Conservation (phyloP, 1,284 basidiomycete species). For the Golubevia sp. region DNA sequence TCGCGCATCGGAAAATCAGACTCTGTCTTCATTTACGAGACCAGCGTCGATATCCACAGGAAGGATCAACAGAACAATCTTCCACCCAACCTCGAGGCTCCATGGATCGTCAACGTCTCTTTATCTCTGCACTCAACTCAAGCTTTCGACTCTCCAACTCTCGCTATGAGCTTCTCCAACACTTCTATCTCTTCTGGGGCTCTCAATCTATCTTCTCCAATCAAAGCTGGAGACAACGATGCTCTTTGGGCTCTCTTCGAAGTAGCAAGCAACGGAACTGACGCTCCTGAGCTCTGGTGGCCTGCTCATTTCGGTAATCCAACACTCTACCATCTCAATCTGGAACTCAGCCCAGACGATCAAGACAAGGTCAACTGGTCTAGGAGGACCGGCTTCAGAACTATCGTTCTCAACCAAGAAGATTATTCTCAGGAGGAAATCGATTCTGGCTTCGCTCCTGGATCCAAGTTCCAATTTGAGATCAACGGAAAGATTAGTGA, state of each 20-base stretch:
- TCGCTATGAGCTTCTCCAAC: slow-evolving; percentile 19
- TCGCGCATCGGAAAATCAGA: not conserved
- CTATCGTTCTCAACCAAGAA: slow-evolving; percentile 27
- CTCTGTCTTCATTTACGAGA: not conserved
- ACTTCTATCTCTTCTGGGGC: slow-evolving; percentile 11
- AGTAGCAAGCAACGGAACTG: slow-evolving; percentile 17
- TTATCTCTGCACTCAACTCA: slow-evolving; percentile 15
- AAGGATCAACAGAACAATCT: slow-evolving; percentile 31
- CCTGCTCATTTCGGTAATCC: slow-evolving; percentile 21
- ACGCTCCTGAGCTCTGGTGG: slow-evolving; percentile 34
- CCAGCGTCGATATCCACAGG: slow-evolving; percentile 27
- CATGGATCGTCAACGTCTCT: slow-evolving; percentile 37
- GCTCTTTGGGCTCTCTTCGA: slow-evolving; percentile 21
- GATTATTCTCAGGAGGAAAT: slow-evolving; percentile 10
- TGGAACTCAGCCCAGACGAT: slow-evolving; percentile 13
- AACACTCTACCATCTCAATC: slow-evolving; percentile 17
- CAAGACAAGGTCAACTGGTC: slow-evolving; percentile 9
- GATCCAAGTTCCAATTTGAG: slow-evolving; percentile 25
- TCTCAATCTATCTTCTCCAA: slow-evolving; percentile 12
- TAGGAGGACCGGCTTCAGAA: slow-evolving; percentile 28
- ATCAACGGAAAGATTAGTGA: slow-evolving; percentile 16
- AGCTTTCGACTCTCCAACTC: not conserved
- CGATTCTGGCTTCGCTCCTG: slow-evolving; percentile 12
- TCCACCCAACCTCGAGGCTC: slow-evolving; percentile 19
- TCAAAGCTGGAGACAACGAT: slow-evolving; percentile 15